Evolutionary conservation across 192 early-diverging fungal genomes (phyloP), one percentile per base, ranked within the genome.

Genomic region (Helicostylum pulchrum): DNA sequence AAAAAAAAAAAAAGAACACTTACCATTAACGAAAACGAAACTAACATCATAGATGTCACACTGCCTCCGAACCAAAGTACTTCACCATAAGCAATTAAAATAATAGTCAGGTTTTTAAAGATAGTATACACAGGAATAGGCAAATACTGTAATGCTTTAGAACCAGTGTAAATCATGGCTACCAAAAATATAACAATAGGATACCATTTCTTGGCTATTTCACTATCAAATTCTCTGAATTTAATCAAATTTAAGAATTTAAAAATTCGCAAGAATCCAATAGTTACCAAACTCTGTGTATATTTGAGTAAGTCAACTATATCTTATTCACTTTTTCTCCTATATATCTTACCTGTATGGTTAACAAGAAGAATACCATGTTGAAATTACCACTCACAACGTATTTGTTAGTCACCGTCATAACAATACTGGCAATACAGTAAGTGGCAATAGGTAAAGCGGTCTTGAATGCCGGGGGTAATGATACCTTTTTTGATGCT

Each of bases 31-130:
- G 70, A 45, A 72, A 99, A 96, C 44, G 90, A 87, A 2, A 84
- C 56, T 19, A 95, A 69, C 80, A 94, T 95, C 62, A 90, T 59
- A 59, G 80, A 74, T 0, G 93, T 92, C 12, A 98, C 89, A 8
- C 77, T 76, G 9, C 91, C 91, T 20, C 80, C 79, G 65, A 95
- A 90, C 76, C 89, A 88, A 45, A 84, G 73, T 19, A 86, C 87
- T 71, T 99, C 95, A 46, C 87, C 90, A 67, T 93, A 96, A 10
- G 96, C 96, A 65, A 95, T 95, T 21, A 93, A 71, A 70, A 96
- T 94, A 69, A 97, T 97, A 20, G 95, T 97, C 70, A 95, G 66
- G 81, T 99, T 99, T 77, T 99, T 99, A 79, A 97, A 96, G 48
- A 99, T 88, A 20, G 94, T 99, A 65, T 96, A 96, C 30, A 96